A percentile compares a stretch with the other conserved stretches of the same genome.
Evolutionary conservation across 2,329 filamentous ascomycete genomes (phyloP).

Genomic region (Pseudocercospora fuligena): DNA sequence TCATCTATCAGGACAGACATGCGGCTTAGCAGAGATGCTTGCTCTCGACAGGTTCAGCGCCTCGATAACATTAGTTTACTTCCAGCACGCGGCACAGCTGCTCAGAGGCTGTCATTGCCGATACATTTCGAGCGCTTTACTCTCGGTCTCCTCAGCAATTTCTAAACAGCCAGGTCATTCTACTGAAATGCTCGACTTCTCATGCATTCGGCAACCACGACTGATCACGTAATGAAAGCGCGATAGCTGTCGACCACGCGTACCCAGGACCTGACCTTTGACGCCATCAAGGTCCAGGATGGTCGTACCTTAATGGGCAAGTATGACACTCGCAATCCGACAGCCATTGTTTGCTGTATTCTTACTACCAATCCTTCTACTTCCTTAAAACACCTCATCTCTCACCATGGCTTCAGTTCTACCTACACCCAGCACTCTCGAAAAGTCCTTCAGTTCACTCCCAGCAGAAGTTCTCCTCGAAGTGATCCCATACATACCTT

Average conservation of each 20-base stretch:
- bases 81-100: too few relatives aligned
- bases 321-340: background rate
- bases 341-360: background rate
- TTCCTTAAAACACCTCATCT: background rate
- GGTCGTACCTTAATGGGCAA: conserved; percentile 7
- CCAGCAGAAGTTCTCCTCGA: conserved; percentile 40
- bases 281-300: conserved; percentile 12
- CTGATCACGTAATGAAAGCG: conserved; percentile 1
- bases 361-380: background rate
- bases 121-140: too few relatives aligned
- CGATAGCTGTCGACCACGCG: background rate
- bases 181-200: background rate
- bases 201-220: background rate
- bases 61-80: too few relatives aligned
- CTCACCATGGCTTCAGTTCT: background rate
- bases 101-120: too few relatives aligned
- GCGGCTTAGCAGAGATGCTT: too few relatives aligned
- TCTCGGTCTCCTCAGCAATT: too few relatives aligned
- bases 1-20: too few relatives aligned
- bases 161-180: too few relatives aligned
- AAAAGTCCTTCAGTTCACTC: conserved; percentile 21
- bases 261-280: background rate
- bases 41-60: too few relatives aligned
- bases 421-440: background rate
- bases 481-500: conserved; percentile 39